Evolutionary conservation across 257 asterid species (phyloP), one percentile per base, ranked within the genome.

Genomic region (Lavandula angustifolia): DNA sequence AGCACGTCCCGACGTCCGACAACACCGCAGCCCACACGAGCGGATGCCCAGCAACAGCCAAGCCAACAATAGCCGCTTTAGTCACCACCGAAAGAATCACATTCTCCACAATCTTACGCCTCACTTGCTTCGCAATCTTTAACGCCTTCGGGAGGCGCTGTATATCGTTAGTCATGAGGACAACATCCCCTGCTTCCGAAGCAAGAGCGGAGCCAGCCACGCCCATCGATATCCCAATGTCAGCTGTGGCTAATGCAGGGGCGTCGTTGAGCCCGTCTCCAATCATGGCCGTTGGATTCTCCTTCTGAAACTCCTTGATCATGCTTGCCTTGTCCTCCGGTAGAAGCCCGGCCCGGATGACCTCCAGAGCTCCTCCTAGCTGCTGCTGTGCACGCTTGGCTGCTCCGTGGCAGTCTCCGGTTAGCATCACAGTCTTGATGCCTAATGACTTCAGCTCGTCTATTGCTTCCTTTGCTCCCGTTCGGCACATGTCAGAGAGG

Each of bases 181-280:
- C 76, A 1, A 92, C 38, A 40, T 85, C 82, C 0, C 96, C 96
- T 0, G 96, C 78, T 50, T 88, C 98, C 1, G 86, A 81, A 9
- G 96, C 96, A 0, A 91, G 88, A 0, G 95, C 87, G 0, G 98
- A 91, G 35, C 98, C 98, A 0, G 95, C 83, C 16, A 91, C 77
- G 0, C 98, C 98, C 98, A 91, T 91, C 1, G 98, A 86, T 59
- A 91, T 86, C 9, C 98, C 98, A 3, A 91, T 71, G 33, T 88
- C 82, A 2, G 98, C 95, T 0, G 89, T 82, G 31, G 95, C 87
- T 44, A 91, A 71, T 7, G 98, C 98, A 4, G 87, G 92, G 29
- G 98, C 96, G 59, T 91, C 96, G 17, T 91, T 91, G 5, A 91
- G 69, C 2, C 98, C 96, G 31, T 91, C 98, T 0, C 98, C 96